A percentile compares a stretch with the other conserved stretches of the same genome.
These are phyloP conservation scores for Orbilia javanica DNA, from an alignment of 2,329 filamentous ascomycete genomes.

Conservation along the genomic window DNA sequence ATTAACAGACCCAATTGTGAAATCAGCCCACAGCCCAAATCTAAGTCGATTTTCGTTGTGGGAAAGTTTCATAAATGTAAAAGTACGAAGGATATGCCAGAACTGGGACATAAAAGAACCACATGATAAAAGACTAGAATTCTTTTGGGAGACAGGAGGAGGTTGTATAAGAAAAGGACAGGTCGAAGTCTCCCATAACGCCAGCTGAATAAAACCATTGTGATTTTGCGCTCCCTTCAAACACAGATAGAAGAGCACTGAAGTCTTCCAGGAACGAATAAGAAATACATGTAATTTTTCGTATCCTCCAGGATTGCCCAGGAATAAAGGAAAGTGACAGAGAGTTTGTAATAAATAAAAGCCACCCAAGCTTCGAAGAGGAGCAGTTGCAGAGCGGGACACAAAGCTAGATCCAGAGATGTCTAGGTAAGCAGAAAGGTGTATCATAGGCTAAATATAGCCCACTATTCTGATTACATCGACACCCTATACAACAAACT, in stretches of 20 bases:
- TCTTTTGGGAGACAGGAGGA: conserved; percentile 21
- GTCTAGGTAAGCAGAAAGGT: conserved; percentile 15
- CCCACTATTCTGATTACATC: not conserved
- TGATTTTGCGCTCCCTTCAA: conserved; percentile 19
- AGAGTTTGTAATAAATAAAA: conserved; percentile 25
- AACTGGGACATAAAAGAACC: conserved; percentile 8
- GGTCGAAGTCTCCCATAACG: conserved; percentile 53
- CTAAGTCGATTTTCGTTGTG: not conserved
- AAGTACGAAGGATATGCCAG: not conserved
- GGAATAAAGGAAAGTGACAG: conserved; percentile 19
- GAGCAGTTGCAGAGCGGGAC: conserved; percentile 3
- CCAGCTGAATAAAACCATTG: conserved; percentile 55
- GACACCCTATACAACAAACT: conserved; percentile 79
- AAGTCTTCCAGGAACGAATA: conserved; percentile 28
- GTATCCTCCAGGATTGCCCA: conserved; percentile 37
- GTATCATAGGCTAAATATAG: conserved; percentile 5
- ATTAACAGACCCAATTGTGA: not conserved
- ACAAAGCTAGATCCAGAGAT: conserved; percentile 7
- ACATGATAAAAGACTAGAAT: conserved; percentile 26
- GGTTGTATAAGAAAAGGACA: conserved; percentile 51
- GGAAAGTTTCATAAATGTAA: conserved; percentile 7
- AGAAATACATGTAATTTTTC: conserved; percentile 15
- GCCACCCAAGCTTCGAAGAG: conserved; percentile 1
- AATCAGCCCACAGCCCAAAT: not conserved
- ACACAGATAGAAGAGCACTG: conserved; percentile 33